phyloP scores from a whole-genome alignment of 1,284 basidiomycete species.

The Ceratobasidium sp. region DNA sequence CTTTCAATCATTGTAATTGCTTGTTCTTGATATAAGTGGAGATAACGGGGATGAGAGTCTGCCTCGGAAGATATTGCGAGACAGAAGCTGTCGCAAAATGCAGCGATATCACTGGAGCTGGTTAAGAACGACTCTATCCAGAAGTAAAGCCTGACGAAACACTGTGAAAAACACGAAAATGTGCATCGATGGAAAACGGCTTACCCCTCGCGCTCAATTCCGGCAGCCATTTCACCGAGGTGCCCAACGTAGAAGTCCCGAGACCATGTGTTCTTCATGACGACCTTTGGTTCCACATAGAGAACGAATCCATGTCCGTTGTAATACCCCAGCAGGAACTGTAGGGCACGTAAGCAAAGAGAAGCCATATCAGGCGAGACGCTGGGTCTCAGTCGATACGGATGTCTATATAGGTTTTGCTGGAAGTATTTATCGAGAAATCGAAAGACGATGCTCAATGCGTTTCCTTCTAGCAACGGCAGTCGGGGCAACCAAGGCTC shows the following conservation, averaged over 20 bases:
- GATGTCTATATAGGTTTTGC: too few relatives aligned
- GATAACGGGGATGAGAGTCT: background rate
- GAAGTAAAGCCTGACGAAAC: too few relatives aligned
- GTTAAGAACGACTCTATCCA: too few relatives aligned
- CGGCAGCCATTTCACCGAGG: background rate
- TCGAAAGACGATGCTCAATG: background rate
- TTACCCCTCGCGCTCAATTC: background rate
- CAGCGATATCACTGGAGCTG: too few relatives aligned
- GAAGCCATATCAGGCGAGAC: slow-evolving; percentile 5
- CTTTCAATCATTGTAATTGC: background rate
- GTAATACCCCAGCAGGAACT: background rate
- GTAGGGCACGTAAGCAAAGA: background rate
- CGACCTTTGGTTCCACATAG: background rate
- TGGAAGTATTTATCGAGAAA: background rate
- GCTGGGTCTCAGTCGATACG: background rate
- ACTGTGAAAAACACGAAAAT: background rate
- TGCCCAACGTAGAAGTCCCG: background rate
- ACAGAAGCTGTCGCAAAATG: too few relatives aligned
- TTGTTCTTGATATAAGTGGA: background rate
- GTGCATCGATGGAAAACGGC: background rate
- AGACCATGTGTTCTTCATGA: background rate
- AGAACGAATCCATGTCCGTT: background rate
- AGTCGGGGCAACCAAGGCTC: slow-evolving; percentile 20
- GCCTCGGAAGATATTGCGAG: background rate
- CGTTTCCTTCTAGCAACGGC: background rate